Evolutionary conservation across 768 basidiomycete genomes (phyloP).

Genomic region (Kwoniella heveanensis): DNA sequence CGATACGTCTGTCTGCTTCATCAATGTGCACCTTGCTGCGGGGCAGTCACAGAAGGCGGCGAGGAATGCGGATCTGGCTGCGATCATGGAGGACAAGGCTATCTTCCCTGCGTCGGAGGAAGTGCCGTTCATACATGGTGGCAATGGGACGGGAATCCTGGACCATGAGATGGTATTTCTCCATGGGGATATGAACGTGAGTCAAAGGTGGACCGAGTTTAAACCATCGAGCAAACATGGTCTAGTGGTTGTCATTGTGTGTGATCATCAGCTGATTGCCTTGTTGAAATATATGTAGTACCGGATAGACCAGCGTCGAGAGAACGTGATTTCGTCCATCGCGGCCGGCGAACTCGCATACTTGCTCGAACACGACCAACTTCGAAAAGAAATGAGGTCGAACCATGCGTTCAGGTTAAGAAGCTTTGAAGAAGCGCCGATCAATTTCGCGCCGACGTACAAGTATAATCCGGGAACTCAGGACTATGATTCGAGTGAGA

Average conservation of each 20-base stretch:
- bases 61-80: conserved; percentile 83
- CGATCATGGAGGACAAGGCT: conserved; percentile 78
- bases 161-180: conserved; percentile 95
- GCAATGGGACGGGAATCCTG: conserved; percentile 86
- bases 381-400: conserved; percentile 80
- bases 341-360: conserved; percentile 66
- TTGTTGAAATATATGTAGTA: no score
- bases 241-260: no score
- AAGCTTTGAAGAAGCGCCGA: conserved; percentile 73
- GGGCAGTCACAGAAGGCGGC: conserved; percentile 80
- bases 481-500: conserved; percentile 85
- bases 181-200: conserved; percentile 83
- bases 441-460: conserved; percentile 87
- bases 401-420: conserved; percentile 88
- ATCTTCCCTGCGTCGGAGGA: conserved; percentile 65
- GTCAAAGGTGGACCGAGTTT: no score
- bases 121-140: conserved; percentile 75
- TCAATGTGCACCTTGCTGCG: conserved; percentile 93
- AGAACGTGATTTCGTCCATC: conserved; percentile 72
- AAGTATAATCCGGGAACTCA: conserved; percentile 82
- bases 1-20: conserved; percentile 88
- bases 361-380: conserved; percentile 76
- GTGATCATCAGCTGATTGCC: no score
- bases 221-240: no score
- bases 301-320: conserved; percentile 89